Base-by-base conservation (phyloP, 2,329 filamentous ascomycete species). In the Aspergillus terreus region DNA sequence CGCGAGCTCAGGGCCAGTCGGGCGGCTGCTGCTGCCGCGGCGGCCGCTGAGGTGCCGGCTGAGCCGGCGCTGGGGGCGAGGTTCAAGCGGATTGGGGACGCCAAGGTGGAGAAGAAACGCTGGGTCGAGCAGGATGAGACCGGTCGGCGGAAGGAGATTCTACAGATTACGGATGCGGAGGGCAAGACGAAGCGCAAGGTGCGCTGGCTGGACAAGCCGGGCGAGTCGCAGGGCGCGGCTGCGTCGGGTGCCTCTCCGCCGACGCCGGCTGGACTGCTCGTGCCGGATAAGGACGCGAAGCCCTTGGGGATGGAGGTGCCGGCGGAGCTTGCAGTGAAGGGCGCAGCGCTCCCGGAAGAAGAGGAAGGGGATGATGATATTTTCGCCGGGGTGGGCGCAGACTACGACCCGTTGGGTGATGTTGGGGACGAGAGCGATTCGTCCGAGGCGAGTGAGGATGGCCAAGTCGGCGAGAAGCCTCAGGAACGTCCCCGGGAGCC, bases 181-280 rank as follows among this genome's bases (percentile, higher is more conserved):
- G 83, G 83, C 12, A 82, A 80, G 38, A 78, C 81, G 47, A 86
- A 85, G 67, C 75, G 80, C 54, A 85, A 84, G 63, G 74, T 82
- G 15, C 74, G 79, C 54, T 84, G 82, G 71, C 66, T 78, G 43
- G 70, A 70, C 60, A 71, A 66, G 50, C 58, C 64, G 12, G 64
- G 67, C 15, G 60, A 69, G 41, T 50, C 62, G 30, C 58, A 63
- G 15, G 43, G 23, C 17, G 53, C 44, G 6, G 52, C 49, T 32
- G 19, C 53, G 2, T 30, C 27, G 7, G 10, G 27, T 11, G 36
- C 51, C 11, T n/a, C 35, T 7, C 14, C 35, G 35, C 6, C 35
- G 14, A 38, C 35, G 11, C 35, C 35, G 14, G 49, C 52, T 49
- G 61, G 58, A 5, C 59, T 77, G 11, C 66, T 73, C 10, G 68